Base-by-base conservation (phyloP, 2,329 filamentous ascomycete genomes). In the Phialocephala subalpina region DNA sequence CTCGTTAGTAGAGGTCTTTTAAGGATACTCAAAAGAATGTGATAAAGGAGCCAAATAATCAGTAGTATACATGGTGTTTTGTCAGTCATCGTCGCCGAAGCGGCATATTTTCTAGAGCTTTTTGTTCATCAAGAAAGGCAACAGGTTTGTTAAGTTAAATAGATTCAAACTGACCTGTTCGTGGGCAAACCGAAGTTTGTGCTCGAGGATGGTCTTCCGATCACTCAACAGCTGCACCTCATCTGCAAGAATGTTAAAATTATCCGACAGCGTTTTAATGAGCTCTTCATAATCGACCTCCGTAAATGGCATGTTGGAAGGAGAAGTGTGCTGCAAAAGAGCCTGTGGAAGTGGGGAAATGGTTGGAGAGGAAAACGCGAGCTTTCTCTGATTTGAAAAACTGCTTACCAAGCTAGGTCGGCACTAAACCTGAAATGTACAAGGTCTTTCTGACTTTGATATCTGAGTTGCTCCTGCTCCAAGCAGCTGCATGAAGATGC, bases 31-130 rank as follows among this genome's bases (percentile, higher is more conserved):
- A 67, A 47, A 27, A 65, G 40, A 61, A 66, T 27, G 70, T 68
- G 64, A 64, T 69, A 67, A 52, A 65, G 69, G 53, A 29, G 49
- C 83, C 81, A 82, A 76, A 75, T 2, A 77, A 74, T 84, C 82
- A 83, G 81, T 82, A 83, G 81, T 82, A 84, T 83, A 83, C 78
- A 84, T 83, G 80, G 78, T 79, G 65, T 65, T n/a, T 73, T 87
- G 79, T 91, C 88, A 82, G 84, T 92, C 90, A 87, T 80, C 76
- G 82, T 82, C 84, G 82, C 83, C 79, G 70, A 74, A 76, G 52
- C 84, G 82, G 86, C 89, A 92, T 85, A 84, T 90, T 90, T 92
- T 93, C 91, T 93, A 93, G 91, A 93, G 91, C 91, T 93, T n/a
- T n/a, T n/a, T n/a, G n/a, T n/a, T n/a, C n/a, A n/a, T n/a, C n/a